Base-by-base conservation (phyloP, 805 yeast species). In the Spathaspora girioi region DNA sequence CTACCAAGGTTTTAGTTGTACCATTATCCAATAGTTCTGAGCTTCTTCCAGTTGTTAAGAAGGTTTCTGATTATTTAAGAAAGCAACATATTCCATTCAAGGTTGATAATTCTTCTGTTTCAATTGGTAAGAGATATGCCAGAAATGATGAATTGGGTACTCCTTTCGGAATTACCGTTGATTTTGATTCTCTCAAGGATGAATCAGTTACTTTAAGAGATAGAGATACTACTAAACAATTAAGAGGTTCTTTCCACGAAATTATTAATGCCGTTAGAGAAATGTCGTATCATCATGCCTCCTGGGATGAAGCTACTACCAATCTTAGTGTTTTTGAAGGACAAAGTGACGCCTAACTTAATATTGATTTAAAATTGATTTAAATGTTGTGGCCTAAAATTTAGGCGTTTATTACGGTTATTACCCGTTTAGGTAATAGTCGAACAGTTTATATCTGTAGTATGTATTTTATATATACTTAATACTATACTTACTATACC, bases 101-200 rank as follows among this genome's bases (percentile, higher is more conserved):
- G 80, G 86, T 93, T 53, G 99, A 94, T 69, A 98, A 93, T 70
- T 90, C 97, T 9, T 88, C 96, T 59, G 97, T 97, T 18, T 89
- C 98, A 31, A 94, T 93, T 63, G 99, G 99, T 76, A 89, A 92
- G 78, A 87, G 99, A 76, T 93, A 93, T 65, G 91, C 99, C 57
- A 89, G 99, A 78, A 93, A 93, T 71, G 99, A 93, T 73, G 99
- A 93, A 77, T 81, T 93, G 66, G 99, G 99, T 72, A 94, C 98
- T 50, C 99, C 99, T 61, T 94, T 94, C 68, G 99, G 99, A 70
- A 83, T 93, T 72, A 93, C 99, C 57, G 87, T 93, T 62, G 99
- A 93, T 72, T 93, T 94, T 70, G 97, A 93, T 58, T 86, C 96
- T 50, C 81, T 88, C 56, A 82, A 86, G 67, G 97, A 93, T 67